Conservation (phyloP, 495 filamentous ascomycete species). For the Penicillium malachiteum region DNA sequence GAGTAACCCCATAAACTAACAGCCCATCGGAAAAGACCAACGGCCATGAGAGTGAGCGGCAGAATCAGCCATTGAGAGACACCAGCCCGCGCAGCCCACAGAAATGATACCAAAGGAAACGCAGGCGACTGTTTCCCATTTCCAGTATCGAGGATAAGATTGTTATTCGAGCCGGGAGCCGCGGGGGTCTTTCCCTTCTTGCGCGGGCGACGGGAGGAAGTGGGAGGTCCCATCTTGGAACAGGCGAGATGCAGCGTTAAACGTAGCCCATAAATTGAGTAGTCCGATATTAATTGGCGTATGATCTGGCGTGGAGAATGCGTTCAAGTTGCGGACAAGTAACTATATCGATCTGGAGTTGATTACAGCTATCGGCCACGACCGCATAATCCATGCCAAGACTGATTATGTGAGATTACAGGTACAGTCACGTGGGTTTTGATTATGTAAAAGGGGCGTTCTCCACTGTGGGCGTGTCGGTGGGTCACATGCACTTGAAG, state of each 20-base stretch:
- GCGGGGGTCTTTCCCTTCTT: slow-evolving; percentile 56
- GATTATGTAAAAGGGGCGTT: background rate
- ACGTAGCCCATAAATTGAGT: slow-evolving; percentile 27
- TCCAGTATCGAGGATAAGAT: slow-evolving; percentile 43
- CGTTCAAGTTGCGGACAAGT: too few relatives aligned
- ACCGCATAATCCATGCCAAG: background rate
- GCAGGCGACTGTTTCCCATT: slow-evolving; percentile 49
- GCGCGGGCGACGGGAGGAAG: slow-evolving; percentile 54
- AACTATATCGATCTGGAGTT: too few relatives aligned
- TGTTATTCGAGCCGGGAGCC: slow-evolving; percentile 51
- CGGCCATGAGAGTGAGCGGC: slow-evolving; percentile 82
- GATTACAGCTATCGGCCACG: background rate
- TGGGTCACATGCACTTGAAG: background rate
- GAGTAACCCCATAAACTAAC: slow-evolving; percentile 93
- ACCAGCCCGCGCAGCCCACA: slow-evolving; percentile 83
- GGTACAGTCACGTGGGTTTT: background rate
- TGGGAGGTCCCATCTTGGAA: slow-evolving; percentile 33
- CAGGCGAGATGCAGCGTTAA: slow-evolving; percentile 11
- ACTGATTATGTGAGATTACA: background rate
- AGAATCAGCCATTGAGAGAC: slow-evolving; percentile 92
- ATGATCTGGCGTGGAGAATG: too few relatives aligned
- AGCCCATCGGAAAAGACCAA: slow-evolving; percentile 90
- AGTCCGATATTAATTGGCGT: background rate
- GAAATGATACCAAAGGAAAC: slow-evolving; percentile 86
- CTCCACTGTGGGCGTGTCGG: background rate